Conservation (phyloP, 305 asterid genomes). For the Fraxinus paxiana region DNA sequence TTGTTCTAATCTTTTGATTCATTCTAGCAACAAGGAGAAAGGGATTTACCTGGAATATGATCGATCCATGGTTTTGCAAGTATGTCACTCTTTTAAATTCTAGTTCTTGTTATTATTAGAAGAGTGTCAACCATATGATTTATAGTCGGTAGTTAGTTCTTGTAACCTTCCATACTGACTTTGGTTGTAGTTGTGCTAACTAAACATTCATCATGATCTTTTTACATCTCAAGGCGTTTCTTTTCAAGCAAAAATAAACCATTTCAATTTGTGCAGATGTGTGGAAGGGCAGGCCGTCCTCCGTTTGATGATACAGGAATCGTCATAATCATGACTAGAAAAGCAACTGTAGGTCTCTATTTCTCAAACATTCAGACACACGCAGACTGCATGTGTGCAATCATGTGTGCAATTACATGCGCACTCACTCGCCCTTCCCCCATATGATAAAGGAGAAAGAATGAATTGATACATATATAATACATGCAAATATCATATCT, state of each 20-base stretch:
- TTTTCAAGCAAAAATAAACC: slow-evolving; percentile 26
- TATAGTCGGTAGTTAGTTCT: slow-evolving; percentile 20
- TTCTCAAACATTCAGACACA: not conserved
- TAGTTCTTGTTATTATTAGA: not conserved
- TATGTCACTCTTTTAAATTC: slow-evolving; percentile 23
- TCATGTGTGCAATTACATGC: not conserved
- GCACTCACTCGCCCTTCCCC: not conserved
- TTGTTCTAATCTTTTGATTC: slow-evolving; percentile 24
- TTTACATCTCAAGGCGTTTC: slow-evolving; percentile 8
- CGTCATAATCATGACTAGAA: slow-evolving; percentile 96
- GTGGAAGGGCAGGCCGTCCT: slow-evolving; percentile 99
- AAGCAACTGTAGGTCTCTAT: slow-evolving; percentile 63
- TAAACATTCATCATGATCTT: slow-evolving; percentile 7
- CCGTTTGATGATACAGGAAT: slow-evolving; percentile 95
- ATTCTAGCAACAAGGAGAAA: slow-evolving; percentile 85
- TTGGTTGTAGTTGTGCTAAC: slow-evolving; percentile 23
- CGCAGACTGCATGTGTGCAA: not conserved
- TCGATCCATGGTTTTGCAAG: slow-evolving; percentile 91
- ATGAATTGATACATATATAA: slow-evolving; percentile 20
- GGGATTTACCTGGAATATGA: slow-evolving; percentile 91
- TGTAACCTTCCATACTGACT: slow-evolving; percentile 1
- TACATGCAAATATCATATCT: slow-evolving; percentile 17
- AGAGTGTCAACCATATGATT: slow-evolving; percentile 5
- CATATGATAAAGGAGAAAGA: not conserved
- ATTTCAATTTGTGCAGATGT: slow-evolving; percentile 64